Base-by-base conservation (phyloP, 495 filamentous ascomycete species). In the Penicillium coffeae region DNA sequence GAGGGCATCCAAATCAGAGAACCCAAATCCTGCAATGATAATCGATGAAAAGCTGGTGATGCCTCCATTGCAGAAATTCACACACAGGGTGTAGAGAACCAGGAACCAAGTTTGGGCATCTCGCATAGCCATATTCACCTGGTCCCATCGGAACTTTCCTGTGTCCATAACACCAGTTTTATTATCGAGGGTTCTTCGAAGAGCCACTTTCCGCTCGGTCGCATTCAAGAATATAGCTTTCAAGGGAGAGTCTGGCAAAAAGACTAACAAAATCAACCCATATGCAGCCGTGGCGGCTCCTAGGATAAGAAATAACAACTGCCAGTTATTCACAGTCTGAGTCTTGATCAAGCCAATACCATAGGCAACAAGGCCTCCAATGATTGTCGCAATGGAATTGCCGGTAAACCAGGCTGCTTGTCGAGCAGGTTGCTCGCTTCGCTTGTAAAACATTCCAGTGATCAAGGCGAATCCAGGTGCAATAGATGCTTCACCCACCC, bases 401-500 rank as follows among this genome's bases (percentile, higher is more conserved):
- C 55, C 60, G 14, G 53, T 19, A 42, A 79, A 82, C 79, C 78
- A 82, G 2, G 76, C 55, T 10, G 73, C 76, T 41, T 77, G 78
- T 16, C 79, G 71, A 20, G 76, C 59, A 0, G 78, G 76, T 41
- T 83, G 80, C 52, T 83, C 75, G 8, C 64, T 61, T 22, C 67
- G 55, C 5, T 61, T 74, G 57, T 79, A 84, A 60, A 75, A 82
- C 73, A 80, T 79, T 8, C 72, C 72, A 34, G 78, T 77, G n/a
- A 81, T 74, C 14, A 83, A 64, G 8, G 78, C 69, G 53, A 83
- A 80, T 1, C 74, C 78, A 0, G 82, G 81, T 21, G 80, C 78
- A 6, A 81, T 69, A 0, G 71, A 72, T 1, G 78, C 77, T 58
- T 85, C 80, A 25, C 72, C 70, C 14, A 79, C 65, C 1, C 80